Base-by-base conservation (phyloP, 2,329 filamentous ascomycete genomes). In the Botrytis sinoallii region DNA sequence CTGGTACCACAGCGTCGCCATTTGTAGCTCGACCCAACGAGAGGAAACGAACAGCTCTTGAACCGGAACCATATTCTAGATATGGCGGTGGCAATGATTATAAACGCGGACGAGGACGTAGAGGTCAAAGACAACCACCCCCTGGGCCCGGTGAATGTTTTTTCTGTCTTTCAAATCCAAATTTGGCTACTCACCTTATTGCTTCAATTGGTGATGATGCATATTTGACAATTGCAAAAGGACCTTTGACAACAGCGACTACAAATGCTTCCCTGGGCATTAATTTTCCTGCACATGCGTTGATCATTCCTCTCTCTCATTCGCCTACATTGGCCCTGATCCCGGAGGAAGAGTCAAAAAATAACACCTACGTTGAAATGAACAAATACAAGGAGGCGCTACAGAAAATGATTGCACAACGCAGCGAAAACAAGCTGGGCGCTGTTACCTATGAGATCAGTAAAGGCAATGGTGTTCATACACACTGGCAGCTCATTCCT, bases 371-470 rank as follows among this genome's bases (percentile, higher is more conserved):
- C 78, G 83, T 84, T 16, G 96, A 99, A 82, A 98, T 99, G 95
- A 88, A 87, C 25, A 90, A 88, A 63, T 98, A 97, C 83, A 91
- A 92, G 60, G 85, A 88, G 67, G 86, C 93, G 0, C 85, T 98
- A 66, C 94, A 97, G 80, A 86, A 86, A 64, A 97, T 98, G 92
- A 85, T 98, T 20, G 84, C 85, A n/a, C 83, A 82, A 86, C 85
- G 73, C 82, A 84, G 79, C 84, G 60, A 78, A 22, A 82, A 88
- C 75, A 87, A 88, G 76, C 89, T 98, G 1, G 96, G 95, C 25
- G 89, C 91, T 3, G 92, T 98, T 1, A 96, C 94, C 0, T 99
- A 94, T 90, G 96, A 98, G 83, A 95, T 99, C 79, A 95, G 91
- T 80, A 91, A 94, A 69, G 86, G 86, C 7, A 88, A 88, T 70